Conservation (phyloP, 1,284 basidiomycete species). For the Irpex sp. region DNA sequence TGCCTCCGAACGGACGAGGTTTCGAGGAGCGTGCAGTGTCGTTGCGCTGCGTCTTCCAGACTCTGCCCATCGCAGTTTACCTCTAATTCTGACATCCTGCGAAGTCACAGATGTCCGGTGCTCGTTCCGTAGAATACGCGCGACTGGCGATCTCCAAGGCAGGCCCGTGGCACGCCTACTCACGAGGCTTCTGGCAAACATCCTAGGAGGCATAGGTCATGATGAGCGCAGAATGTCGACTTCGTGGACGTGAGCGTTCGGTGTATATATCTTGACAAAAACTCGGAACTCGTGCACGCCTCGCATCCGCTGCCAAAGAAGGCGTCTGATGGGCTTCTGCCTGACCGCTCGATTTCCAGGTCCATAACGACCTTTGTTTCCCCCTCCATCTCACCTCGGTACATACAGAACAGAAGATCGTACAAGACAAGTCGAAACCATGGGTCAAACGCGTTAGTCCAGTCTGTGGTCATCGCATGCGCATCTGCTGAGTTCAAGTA, state of each 20-base stretch:
- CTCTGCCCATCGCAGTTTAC: background rate
- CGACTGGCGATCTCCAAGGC: too few relatives aligned
- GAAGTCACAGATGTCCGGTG: too few relatives aligned
- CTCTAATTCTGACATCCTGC: background rate
- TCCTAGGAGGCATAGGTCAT: too few relatives aligned
- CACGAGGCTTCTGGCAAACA: too few relatives aligned
- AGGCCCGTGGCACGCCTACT: too few relatives aligned
- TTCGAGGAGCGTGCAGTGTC: background rate
- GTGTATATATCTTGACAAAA: background rate
- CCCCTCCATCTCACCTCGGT: background rate
- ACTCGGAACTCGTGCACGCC: background rate
- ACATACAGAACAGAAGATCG: conserved; percentile 1
- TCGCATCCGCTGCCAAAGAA: background rate
- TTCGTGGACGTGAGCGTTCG: background rate
- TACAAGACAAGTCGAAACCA: conserved; percentile 25
- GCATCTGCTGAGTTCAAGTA: conserved; percentile 9
- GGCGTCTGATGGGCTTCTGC: background rate
- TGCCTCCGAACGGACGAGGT: conserved; percentile 45
- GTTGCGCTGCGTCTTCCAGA: background rate
- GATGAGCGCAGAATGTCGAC: too few relatives aligned
- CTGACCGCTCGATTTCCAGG: background rate
- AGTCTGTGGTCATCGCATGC: conserved; percentile 10
- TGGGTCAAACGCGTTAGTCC: conserved; percentile 77
- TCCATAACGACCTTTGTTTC: background rate
- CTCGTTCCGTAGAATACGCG: too few relatives aligned